Percentiles rank a stretch among this genome's conserved stretches.
phyloP scores from a whole-genome alignment of 1,284 basidiomycete species.

The Naganishia cerealis region DNA sequence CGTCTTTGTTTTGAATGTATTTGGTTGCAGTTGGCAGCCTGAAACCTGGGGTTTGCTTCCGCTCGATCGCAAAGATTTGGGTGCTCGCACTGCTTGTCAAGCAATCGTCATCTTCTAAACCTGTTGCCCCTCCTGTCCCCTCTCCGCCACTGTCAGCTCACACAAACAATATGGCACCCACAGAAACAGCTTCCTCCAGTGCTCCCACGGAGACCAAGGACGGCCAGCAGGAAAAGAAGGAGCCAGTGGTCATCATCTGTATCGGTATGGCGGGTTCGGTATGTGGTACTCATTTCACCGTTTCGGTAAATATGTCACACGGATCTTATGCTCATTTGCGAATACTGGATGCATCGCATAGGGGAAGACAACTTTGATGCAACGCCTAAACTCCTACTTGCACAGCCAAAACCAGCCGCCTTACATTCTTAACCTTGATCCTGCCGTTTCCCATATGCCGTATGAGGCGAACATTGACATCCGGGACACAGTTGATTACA shows the following conservation, averaged over 20 bases:
- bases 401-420: constrained; percentile 68
- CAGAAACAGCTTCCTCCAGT: neutral
- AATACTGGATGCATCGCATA: constrained; percentile 27
- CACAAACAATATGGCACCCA: neutral
- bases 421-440: constrained; percentile 96
- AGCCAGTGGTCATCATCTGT: constrained; percentile 77
- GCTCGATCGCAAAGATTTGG: constrained; percentile 28
- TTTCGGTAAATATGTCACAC: neutral
- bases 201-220: constrained; percentile 8
- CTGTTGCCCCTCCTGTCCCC: neutral
- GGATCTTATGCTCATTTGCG: neutral
- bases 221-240: constrained; percentile 50
- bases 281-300: constrained; percentile 32
- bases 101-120: constrained; percentile 1
- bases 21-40: neutral
- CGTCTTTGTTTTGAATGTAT: constrained; percentile 18
- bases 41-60: constrained; percentile 4
- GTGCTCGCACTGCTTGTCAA: neutral
- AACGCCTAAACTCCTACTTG: constrained; percentile 83
- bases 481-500: constrained; percentile 93
- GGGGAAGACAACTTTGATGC: constrained; percentile 98
- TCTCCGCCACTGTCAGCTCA: neutral
- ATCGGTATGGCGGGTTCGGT: constrained; percentile 61
- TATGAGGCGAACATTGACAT: constrained; percentile 98
- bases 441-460: constrained; percentile 84